phyloP scores from a whole-genome alignment of 1,284 basidiomycete genomes.

The Laetiporus sulphureus region DNA sequence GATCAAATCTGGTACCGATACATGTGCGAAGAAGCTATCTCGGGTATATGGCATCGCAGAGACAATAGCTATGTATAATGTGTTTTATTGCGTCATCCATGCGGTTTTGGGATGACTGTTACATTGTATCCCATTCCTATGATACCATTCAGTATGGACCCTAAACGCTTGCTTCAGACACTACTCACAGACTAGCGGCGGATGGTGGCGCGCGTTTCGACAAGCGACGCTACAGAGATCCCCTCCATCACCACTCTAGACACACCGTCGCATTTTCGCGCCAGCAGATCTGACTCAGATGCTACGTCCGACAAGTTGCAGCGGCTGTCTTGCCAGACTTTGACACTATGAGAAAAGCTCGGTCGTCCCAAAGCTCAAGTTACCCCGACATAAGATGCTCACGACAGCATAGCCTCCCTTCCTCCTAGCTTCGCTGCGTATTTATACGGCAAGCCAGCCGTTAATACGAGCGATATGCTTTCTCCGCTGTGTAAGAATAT shows the following conservation, averaged over 20 bases:
- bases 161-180: no score
- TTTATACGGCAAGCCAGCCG: conserved; percentile 24
- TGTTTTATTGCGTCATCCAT: no score
- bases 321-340: conserved; percentile 5
- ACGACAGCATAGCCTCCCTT: conserved; percentile 30
- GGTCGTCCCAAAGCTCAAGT: not conserved
- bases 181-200: no score
- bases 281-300: conserved; percentile 1
- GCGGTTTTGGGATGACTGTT: no score
- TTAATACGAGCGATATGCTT: conserved; percentile 23
- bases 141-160: no score
- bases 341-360: not conserved
- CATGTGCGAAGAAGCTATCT: no score
- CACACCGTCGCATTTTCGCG: not conserved
- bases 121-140: no score
- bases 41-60: no score
- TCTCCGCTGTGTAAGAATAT: conserved; percentile 21
- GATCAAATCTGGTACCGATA: no score
- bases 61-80: no score
- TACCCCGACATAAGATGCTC: conserved; percentile 5
- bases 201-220: no score
- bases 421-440: conserved; percentile 21
- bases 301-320: not conserved
- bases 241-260: not conserved
- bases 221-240: not conserved